Base-by-base conservation (phyloP, 805 yeast genomes). In the Pachysolen tannophilus region DNA sequence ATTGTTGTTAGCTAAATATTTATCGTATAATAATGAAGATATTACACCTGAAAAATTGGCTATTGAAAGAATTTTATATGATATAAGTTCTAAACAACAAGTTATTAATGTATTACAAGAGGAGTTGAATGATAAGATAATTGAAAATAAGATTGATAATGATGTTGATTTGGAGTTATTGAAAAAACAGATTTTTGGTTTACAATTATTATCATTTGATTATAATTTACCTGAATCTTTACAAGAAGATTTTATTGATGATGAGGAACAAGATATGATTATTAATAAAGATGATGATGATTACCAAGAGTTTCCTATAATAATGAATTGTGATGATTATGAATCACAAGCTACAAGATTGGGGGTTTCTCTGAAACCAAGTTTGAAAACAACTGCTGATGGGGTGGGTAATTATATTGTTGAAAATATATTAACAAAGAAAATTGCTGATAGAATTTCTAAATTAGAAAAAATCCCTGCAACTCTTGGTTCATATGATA, bases 401-500 rank as follows among this genome's bases (percentile, higher is more conserved):
- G 52, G 70, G 4, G 65, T 75, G 32, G 83, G 83, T 3, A 60
- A 62, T 28, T 52, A 58, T 21, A 56, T 61, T 34, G 60, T 69
- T 5, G 92, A 83, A 54, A 63, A 63, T 28, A 55, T 66, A 7
- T 65, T 82, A 9, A 56, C 71, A 5, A 55, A 66, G 16, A 76
- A 75, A 40, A 69, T 82, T 14, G 63, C 72, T 6, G 65, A 66
- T 33, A 67, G 90, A 53, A 60, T 82, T 11, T 52, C 59, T 18
- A 81, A 78, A 43, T 56, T 83, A 40, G 87, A 81, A 51, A 64
- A 56, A 34, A 48, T 82, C 11, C 92, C 94, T 2, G 72, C 82
- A 3, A 81, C 78, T 46, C 47, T 83, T 34, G 90, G 88, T 18
- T 66, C 84, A 3, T 75, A 67, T 32, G 70, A 72, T 41, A 48